Evolutionary conservation across 78 protist genomes (phyloP), one percentile per base, ranked within the genome.

Genomic region (Dictyostelium brefeldianum): DNA sequence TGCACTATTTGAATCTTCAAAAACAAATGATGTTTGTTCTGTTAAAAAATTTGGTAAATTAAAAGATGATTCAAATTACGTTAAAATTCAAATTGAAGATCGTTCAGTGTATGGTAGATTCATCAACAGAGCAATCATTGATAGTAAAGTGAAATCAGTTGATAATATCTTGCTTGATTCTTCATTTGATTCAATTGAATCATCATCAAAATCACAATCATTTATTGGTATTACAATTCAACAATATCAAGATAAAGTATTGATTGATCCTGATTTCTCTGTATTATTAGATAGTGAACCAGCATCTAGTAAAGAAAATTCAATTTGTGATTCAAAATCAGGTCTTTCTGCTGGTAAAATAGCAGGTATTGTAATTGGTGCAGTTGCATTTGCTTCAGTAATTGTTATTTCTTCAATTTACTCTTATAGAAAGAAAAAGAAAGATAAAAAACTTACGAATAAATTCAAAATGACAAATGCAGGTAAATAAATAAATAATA

Each of bases 91-190:
- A 46, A 27, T 71, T 41, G 22, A 43, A 43, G 46, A 71, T n/a
- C 31, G 12, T 43, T 71, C 79, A n/a, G 4, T 71, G 1, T 71
- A 43, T 43, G 79, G 79, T 41, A 71, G 79, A 71, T 71, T 71
- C n/a, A 29, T 71, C n/a, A 71, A 43, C 7, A 31, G 79, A n/a
- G 79, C 27, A 18, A 71, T 71, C 1, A 29, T 71, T 15, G 79
- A 71, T 71, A 54, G 56, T 11, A 71, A 25, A 43, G 8, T n/a
- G 0, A 17, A 5, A 43, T 43, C 79, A 46, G 9, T 18, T 7
- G 2, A 3, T 14, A 71, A 31, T 43, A 17, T 43, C 3, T 6
- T 15, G 43, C 2, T 71, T 0, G 31, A 43, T 20, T n/a, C 41
- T 29, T 20, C 22, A 20, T 46, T 15, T 43, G 18, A 43, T 43